Evolutionary conservation across 306 rosid species (phyloP).

Genomic region (Cicer yamashitae): DNA sequence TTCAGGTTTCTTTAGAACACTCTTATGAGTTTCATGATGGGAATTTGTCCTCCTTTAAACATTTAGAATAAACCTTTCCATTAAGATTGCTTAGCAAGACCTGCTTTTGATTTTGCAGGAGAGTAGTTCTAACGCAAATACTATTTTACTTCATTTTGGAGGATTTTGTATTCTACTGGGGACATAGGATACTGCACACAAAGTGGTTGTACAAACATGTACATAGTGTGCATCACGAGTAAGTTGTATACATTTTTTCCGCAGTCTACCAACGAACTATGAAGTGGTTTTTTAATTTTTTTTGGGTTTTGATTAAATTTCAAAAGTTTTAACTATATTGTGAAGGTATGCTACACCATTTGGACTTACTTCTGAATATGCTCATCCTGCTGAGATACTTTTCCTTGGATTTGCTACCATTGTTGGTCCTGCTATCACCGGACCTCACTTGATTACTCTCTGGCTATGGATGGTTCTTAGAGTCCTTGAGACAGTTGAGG

Average conservation of each 20-base stretch:
- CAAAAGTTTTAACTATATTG: conserved; percentile 18
- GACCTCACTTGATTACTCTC: conserved; percentile 86
- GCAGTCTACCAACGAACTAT: not conserved
- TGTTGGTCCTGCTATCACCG: conserved; percentile 91
- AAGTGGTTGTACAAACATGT: conserved; percentile 96
- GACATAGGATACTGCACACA: conserved; percentile 90
- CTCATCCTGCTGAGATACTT: conserved; percentile 98
- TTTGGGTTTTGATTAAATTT: conserved; percentile 2
- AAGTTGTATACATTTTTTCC: conserved; percentile 49
- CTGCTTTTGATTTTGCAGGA: conserved; percentile 58
- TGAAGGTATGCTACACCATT: conserved; percentile 94
- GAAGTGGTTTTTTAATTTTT: not conserved
- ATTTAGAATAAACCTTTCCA: conserved; percentile 11
- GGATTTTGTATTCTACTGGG: conserved; percentile 97
- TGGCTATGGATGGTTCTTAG: conserved; percentile 94
- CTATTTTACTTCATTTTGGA: conserved; percentile 88
- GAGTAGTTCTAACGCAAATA: conserved; percentile 64
- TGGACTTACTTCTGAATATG: conserved; percentile 95
- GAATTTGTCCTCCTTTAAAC: not conserved
- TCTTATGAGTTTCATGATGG: conserved; percentile 30
- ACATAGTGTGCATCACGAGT: conserved; percentile 97
- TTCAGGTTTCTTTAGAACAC: conserved; percentile 72
- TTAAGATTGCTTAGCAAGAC: conserved; percentile 20
- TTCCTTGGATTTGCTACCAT: conserved; percentile 95
- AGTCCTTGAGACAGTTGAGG: conserved; percentile 97